A percentile compares a stretch with the other conserved stretches of the same genome.
phyloP scores from a whole-genome alignment of 2,329 filamentous ascomycete species.

The Coniella vitis region DNA sequence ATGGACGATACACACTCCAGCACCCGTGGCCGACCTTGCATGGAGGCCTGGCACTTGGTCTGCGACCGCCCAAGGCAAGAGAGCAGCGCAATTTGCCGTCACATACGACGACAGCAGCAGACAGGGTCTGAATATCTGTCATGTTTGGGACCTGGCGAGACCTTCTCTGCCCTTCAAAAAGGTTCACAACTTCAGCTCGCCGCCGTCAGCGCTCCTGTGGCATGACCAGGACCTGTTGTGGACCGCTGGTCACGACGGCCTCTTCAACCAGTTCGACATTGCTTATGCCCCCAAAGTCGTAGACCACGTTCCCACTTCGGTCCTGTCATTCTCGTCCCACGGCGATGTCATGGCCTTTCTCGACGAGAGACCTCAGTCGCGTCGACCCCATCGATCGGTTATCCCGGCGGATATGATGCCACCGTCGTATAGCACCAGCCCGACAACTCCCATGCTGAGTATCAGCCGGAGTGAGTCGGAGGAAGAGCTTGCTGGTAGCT shows the following conservation, averaged over 20 bases:
- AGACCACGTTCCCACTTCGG: constrained; percentile 55
- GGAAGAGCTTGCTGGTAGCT: constrained; percentile 55
- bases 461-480: constrained; percentile 58
- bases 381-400: constrained; percentile 28
- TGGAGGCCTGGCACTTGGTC: constrained; percentile 63
- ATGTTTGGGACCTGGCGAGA: constrained; percentile 63
- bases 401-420: constrained; percentile 27
- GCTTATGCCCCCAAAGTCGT: constrained; percentile 57
- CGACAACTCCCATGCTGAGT: constrained; percentile 43
- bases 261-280: constrained; percentile 59
- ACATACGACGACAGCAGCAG: constrained; percentile 53
- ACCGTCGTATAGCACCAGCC: constrained; percentile 40
- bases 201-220: constrained; percentile 55
- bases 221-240: constrained; percentile 59
- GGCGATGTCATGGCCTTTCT: constrained; percentile 57
- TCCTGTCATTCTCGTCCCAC: constrained; percentile 51
- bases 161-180: constrained; percentile 62
- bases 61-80: constrained; percentile 52
- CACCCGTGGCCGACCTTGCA: constrained; percentile 50
- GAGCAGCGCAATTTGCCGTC: constrained; percentile 56
- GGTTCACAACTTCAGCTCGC: constrained; percentile 51
- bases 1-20: constrained; percentile 54
- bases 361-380: constrained; percentile 46
- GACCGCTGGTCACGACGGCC: constrained; percentile 56
- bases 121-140: constrained; percentile 51